phyloP scores from a whole-genome alignment of 2,329 filamentous ascomycete species.

The Colletotrichum sp. region DNA sequence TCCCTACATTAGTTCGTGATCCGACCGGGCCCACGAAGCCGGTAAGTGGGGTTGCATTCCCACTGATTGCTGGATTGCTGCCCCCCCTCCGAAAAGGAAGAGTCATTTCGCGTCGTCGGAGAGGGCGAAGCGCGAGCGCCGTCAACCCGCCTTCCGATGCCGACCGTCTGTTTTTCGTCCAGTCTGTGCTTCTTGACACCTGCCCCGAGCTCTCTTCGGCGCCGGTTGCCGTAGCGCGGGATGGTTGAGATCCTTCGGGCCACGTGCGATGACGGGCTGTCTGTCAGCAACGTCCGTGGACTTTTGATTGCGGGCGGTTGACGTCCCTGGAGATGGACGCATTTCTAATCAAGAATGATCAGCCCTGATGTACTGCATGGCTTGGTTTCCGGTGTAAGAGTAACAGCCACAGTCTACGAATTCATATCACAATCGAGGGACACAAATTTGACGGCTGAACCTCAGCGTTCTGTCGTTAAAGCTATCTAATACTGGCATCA shows the following conservation, averaged over 20 bases:
- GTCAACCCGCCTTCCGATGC: not conserved
- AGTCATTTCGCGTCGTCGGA: not conserved
- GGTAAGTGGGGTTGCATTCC: not conserved
- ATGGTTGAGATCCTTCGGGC: not conserved
- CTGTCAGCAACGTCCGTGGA: not conserved
- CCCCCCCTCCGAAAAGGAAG: not conserved
- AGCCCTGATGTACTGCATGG: not conserved
- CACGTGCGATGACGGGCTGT: not conserved
- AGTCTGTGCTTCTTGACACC: not conserved
- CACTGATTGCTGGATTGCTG: not conserved
- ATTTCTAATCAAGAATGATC: not conserved
- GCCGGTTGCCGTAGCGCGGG: not conserved
- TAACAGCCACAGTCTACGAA: not conserved
- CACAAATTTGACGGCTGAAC: not conserved
- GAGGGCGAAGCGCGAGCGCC: not conserved
- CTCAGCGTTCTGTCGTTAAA: not conserved
- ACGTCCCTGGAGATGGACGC: not conserved
- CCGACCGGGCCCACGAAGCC: not conserved
- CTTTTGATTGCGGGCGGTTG: not conserved
- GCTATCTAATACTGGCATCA: slow-evolving; percentile 5
- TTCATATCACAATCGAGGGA: not conserved
- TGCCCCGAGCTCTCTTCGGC: not conserved
- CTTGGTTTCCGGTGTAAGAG: not conserved
- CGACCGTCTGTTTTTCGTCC: not conserved
- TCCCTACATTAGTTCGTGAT: not conserved